Percentiles rank a stretch among this genome's conserved stretches.
These are phyloP conservation scores for Cymbopogon citratus DNA, from an alignment of 176 grass and related monocot species.

Conservation along the genomic window DNA sequence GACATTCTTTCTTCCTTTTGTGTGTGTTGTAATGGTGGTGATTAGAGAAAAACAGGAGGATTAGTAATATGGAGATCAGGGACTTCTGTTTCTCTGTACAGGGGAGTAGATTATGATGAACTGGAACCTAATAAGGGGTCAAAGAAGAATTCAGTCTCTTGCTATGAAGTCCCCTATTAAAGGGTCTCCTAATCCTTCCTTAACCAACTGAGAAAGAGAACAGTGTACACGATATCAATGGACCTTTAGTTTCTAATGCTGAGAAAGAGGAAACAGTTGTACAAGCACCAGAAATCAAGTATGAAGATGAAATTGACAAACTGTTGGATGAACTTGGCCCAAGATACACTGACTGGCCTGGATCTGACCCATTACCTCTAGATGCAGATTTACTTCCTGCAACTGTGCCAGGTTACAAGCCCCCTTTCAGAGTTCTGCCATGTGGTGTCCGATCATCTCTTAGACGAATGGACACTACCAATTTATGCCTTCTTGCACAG, in stretches of 20 bases:
- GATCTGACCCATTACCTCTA: constrained; percentile 62
- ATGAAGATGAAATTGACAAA: constrained; percentile 81
- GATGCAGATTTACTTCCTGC: constrained; percentile 83
- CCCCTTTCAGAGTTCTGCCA: constrained; percentile 83
- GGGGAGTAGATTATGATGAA: constrained; percentile 65
- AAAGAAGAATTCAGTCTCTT: constrained; percentile 33
- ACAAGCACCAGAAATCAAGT: constrained; percentile 51
- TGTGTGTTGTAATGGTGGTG: background rate
- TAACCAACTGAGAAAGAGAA: background rate
- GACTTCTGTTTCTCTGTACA: constrained; percentile 83
- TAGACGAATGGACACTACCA: constrained; percentile 58
- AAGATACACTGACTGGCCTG: constrained; percentile 79
- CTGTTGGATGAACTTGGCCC: constrained; percentile 80
- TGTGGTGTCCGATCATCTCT: constrained; percentile 62
- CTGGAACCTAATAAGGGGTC: constrained; percentile 32
- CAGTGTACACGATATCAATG: too few species aligned
- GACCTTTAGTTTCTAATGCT: constrained; percentile 17
- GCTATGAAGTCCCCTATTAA: constrained; percentile 30
- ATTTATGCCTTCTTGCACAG: constrained; percentile 70
- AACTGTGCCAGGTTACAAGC: constrained; percentile 54
- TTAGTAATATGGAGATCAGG: constrained; percentile 96
- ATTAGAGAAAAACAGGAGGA: constrained; percentile 94
- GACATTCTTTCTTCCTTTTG: constrained; percentile 23
- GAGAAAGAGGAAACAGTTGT: constrained; percentile 32
- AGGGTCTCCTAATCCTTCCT: constrained; percentile 23